Evolutionary conservation across 2,329 filamentous ascomycete species (phyloP).

Genomic region (Venturia pyrina): DNA sequence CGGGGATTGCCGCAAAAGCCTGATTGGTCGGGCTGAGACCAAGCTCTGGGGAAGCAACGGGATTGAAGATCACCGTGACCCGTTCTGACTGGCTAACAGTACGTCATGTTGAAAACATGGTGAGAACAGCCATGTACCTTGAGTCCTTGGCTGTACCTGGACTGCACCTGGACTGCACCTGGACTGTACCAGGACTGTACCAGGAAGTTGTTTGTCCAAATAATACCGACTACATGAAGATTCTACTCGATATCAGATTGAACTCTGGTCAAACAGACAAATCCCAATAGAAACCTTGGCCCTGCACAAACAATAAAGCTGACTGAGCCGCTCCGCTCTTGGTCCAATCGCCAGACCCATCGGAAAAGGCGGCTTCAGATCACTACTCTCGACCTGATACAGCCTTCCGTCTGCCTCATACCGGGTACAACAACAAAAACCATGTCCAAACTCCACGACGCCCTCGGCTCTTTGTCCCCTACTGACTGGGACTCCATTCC

Average conservation of each 20-base stretch:
- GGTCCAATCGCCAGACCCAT: not conserved
- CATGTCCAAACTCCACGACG: constrained; percentile 36
- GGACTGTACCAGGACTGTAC: not conserved
- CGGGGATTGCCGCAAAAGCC: not conserved
- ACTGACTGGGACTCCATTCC: constrained; percentile 37
- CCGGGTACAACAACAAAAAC: constrained; percentile 8
- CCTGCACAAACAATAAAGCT: not conserved
- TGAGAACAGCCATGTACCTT: no score
- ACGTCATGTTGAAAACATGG: no score
- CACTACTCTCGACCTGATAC: not conserved
- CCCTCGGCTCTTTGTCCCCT: constrained; percentile 33
- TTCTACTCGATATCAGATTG: not conserved
- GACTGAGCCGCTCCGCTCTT: not conserved
- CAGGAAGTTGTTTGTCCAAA: not conserved
- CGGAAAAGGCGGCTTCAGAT: not conserved
- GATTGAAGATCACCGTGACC: no score
- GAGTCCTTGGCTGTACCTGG: not conserved
- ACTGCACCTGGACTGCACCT: not conserved
- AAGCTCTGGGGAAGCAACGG: not conserved
- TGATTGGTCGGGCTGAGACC: not conserved
- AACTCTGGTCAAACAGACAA: not conserved
- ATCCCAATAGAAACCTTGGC: not conserved
- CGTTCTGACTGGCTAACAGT: no score
- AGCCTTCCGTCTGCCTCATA: not conserved
- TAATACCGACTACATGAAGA: not conserved